Base-by-base conservation (phyloP, 1,284 basidiomycete genomes). In the Melampsora occidentalis region DNA sequence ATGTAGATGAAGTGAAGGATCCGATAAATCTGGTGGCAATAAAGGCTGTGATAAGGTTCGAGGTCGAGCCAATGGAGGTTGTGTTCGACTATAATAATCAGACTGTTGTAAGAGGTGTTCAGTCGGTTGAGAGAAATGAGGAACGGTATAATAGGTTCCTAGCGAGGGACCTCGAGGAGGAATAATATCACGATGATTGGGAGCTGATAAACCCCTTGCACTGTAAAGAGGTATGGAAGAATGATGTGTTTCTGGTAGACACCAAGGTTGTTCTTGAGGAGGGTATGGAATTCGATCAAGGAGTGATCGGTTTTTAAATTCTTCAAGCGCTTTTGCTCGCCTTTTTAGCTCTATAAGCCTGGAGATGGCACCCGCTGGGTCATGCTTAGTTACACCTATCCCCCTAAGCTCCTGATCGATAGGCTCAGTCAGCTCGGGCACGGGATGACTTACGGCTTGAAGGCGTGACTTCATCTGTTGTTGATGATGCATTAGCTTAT, bases 341-440 rank as follows among this genome's bases (percentile, higher is more conserved):
- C 53, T 57, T 28, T n/a, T 57, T n/a, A 57, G 16, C 7, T 57
- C 28, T n/a, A 9, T 28, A 28, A 22, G 53, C 53, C 28, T n/a
- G 28, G n/a, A 28, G n/a, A 57, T 28, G 2, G 10, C 20, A 57
- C 5, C 53, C 12, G n/a, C 53, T 28, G 53, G 20, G 28, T 12
- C 53, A 57, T n/a, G n/a, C 20, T 57, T 28, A n/a, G 53, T 57
- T 28, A 57, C n/a, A 57, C 53, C 53, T 57, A 57, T 9, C 20
- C 53, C 28, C 53, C 53, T 57, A 57, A 57, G 6, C 53, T 57
- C 53, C 53, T 57, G 53, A 57, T 57, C 53, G 53, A 57, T n/a
- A 57, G 28, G 53, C 20, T 57, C 28, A 28, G n/a, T 57, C n/a
- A 57, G 28, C 53, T 14, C 53, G 53, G 53, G 20, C 16, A 57